These are phyloP conservation scores for Vanilla planifolia DNA, from an alignment of 106 monocot species.

Conservation along the genomic window DNA sequence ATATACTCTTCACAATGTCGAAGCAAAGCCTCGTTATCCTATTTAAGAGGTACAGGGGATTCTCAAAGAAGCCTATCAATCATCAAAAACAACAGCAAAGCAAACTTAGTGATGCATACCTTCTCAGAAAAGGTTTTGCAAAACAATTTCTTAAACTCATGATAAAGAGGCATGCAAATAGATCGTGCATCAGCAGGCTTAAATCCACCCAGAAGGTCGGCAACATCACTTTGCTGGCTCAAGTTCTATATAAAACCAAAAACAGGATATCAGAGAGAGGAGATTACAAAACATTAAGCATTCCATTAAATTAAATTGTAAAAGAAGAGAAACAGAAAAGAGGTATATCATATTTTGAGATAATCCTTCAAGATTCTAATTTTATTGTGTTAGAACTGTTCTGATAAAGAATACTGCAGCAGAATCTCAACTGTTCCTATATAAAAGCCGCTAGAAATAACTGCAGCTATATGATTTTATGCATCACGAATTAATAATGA, in stretches of 20 bases:
- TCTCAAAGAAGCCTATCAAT: not conserved
- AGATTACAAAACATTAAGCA: not conserved
- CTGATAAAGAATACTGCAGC: too few species aligned
- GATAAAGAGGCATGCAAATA: slow-evolving; percentile 67
- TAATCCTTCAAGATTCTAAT: too few species aligned
- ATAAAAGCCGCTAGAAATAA: too few species aligned
- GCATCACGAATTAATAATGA: too few species aligned
- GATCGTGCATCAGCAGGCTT: slow-evolving; percentile 74
- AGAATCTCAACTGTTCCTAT: too few species aligned
- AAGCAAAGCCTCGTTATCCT: slow-evolving; percentile 59
- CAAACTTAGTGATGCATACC: slow-evolving; percentile 23
- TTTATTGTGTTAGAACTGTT: too few species aligned
- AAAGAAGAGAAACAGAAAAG: too few species aligned
- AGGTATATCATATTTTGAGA: too few species aligned
- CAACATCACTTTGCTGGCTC: slow-evolving; percentile 92
- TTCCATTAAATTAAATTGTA: too few species aligned
- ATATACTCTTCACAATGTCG: slow-evolving; percentile 40
- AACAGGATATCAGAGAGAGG: slow-evolving; percentile 9
- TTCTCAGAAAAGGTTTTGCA: slow-evolving; percentile 40
- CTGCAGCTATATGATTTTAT: too few species aligned
- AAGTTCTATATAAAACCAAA: slow-evolving; percentile 51
- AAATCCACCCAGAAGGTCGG: slow-evolving; percentile 90
- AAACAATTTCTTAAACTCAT: slow-evolving; percentile 72
- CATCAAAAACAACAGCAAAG: not conserved
- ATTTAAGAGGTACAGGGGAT: not conserved